Evolutionary conservation across 2,329 filamentous ascomycete genomes (phyloP).

Genomic region (Phoma herbarum): DNA sequence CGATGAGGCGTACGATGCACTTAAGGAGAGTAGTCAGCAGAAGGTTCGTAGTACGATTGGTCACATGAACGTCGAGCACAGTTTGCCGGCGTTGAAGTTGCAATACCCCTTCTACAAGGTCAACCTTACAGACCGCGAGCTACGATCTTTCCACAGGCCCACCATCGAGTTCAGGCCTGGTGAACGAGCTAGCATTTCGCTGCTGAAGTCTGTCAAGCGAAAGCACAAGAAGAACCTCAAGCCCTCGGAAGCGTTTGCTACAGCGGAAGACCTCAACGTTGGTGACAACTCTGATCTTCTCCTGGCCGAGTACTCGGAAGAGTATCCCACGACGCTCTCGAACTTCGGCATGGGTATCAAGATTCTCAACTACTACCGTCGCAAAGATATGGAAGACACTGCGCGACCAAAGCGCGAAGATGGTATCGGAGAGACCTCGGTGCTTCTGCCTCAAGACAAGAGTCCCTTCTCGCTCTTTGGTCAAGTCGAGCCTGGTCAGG

Average conservation of each 20-base stretch:
- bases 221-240: slow-evolving; percentile 80
- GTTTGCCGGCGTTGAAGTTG: slow-evolving; percentile 86
- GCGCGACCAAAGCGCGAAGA: slow-evolving; percentile 76
- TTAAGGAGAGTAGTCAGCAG: slow-evolving; percentile 96
- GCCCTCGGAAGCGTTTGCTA: slow-evolving; percentile 78
- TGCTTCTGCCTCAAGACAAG: slow-evolving; percentile 90
- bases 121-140: slow-evolving; percentile 74
- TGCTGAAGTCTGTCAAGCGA: slow-evolving; percentile 76
- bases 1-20: slow-evolving; percentile 91
- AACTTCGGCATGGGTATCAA: slow-evolving; percentile 98
- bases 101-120: slow-evolving; percentile 97
- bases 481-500: slow-evolving; percentile 88
- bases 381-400: slow-evolving; percentile 79
- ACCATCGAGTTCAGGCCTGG: slow-evolving; percentile 75
- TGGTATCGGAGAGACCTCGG: slow-evolving; percentile 81
- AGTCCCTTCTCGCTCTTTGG: slow-evolving; percentile 97
- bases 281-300: slow-evolving; percentile 89
- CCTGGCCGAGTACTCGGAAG: slow-evolving; percentile 94
- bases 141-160: slow-evolving; percentile 86
- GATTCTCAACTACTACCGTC: slow-evolving; percentile 95
- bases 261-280: slow-evolving; percentile 82
- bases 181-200: slow-evolving; percentile 75
- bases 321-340: slow-evolving; percentile 88
- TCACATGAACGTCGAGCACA: slow-evolving; percentile 92
- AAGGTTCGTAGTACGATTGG: slow-evolving; percentile 93